Percentiles rank a stretch among this genome's conserved stretches.
Evolutionary conservation across 2,329 filamentous ascomycete genomes (phyloP).

Genomic region (Xylariaceae sp.): DNA sequence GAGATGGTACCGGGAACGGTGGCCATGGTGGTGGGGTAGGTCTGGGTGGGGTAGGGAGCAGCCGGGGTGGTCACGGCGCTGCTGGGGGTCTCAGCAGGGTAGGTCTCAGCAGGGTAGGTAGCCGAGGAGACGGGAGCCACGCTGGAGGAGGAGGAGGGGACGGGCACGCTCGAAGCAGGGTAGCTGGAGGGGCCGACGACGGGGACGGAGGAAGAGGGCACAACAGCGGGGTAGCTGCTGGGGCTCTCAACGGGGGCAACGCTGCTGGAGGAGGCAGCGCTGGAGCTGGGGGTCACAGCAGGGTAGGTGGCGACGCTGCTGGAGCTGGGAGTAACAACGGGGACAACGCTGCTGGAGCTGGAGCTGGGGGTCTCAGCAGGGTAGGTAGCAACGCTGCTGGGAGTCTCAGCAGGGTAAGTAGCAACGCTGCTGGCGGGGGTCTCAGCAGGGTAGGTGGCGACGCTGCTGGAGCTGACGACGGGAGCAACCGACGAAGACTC

Average conservation of each 20-base stretch:
- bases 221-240: not conserved
- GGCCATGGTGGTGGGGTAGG: conserved; percentile 15
- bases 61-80: not conserved
- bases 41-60: conserved; percentile 8
- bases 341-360: not conserved
- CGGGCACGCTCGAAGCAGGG: conserved; percentile 1
- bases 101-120: not conserved
- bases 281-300: conserved; percentile 6
- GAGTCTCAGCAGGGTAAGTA: conserved; percentile 1
- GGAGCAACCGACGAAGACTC: not conserved
- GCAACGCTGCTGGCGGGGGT: conserved; percentile 1
- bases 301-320: conserved; percentile 7
- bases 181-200: not conserved
- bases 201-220: not conserved
- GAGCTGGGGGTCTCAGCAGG: conserved; percentile 1
- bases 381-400: not conserved
- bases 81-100: not conserved
- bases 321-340: not conserved
- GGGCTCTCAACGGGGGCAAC: not conserved
- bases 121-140: not conserved
- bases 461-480: not conserved
- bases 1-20: conserved; percentile 17
- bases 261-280: not conserved
- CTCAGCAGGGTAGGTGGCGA: conserved; percentile 1
- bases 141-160: not conserved